Conservation (phyloP, 148 eudicot species). For the Hydrangea macrophylla region DNA sequence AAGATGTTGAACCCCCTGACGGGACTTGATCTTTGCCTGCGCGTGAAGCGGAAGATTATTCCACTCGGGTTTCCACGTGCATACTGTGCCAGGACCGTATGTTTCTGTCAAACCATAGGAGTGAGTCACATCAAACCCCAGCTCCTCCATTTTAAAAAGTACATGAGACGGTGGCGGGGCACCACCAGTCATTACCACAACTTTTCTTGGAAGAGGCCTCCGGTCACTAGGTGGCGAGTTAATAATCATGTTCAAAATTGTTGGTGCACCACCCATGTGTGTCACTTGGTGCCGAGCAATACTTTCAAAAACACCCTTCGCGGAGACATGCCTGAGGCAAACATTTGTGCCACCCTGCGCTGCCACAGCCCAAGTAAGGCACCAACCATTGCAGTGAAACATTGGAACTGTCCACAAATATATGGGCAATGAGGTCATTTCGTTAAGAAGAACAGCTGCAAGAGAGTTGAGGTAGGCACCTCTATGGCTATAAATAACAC, state of each 20-base stretch:
- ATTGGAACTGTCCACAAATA: conserved; percentile 73
- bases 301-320: conserved; percentile 39
- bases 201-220: conserved; percentile 43
- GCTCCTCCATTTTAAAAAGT: conserved; percentile 53
- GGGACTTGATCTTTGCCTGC: conserved; percentile 50
- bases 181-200: conserved; percentile 55
- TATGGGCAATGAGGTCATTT: conserved; percentile 48
- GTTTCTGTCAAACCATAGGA: conserved; percentile 70
- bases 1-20: conserved; percentile 58
- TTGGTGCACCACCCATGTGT: conserved; percentile 72
- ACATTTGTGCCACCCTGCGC: conserved; percentile 70
- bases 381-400: conserved; percentile 91
- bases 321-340: conserved; percentile 51
- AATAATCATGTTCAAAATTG: conserved; percentile 54
- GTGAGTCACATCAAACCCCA: conserved; percentile 53
- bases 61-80: conserved; percentile 77
- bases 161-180: conserved; percentile 65
- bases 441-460: conserved; percentile 43
- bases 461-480: conserved; percentile 71
- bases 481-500: conserved; percentile 69
- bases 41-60: conserved; percentile 31
- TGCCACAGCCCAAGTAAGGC: conserved; percentile 68
- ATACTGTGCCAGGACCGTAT: conserved; percentile 63
- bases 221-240: conserved; percentile 35
- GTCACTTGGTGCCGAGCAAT: conserved; percentile 44